These are phyloP conservation scores for Globisporangium takayamanum DNA, from an alignment of 352 stramenopile species.

Conservation along the genomic window DNA sequence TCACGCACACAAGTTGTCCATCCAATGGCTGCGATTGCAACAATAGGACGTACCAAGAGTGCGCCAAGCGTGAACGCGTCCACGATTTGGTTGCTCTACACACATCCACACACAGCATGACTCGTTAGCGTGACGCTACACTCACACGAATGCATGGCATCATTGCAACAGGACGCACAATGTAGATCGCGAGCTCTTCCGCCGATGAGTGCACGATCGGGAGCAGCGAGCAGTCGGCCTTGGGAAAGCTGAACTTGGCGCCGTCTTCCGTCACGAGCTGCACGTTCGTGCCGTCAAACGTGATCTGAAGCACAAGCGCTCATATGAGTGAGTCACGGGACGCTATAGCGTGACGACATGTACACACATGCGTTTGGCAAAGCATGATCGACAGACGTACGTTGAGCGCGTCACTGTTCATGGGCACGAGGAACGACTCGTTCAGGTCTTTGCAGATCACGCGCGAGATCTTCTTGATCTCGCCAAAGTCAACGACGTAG, in stretches of 20 bases:
- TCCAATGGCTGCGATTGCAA: neutral
- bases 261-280: conserved; percentile 93
- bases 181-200: conserved; percentile 95
- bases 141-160: neutral
- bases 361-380: neutral
- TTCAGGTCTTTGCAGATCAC: conserved; percentile 96
- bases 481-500: conserved; percentile 97
- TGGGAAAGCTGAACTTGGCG: conserved; percentile 93
- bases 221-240: conserved; percentile 92
- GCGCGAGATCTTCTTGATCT: conserved; percentile 94
- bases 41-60: conserved; percentile 38
- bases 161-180: conserved; percentile 47
- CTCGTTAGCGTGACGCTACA: neutral
- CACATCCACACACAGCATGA: neutral
- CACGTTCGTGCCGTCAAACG: conserved; percentile 84
- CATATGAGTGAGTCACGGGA: neutral
- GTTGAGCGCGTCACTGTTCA: conserved; percentile 91
- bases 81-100: conserved; percentile 81
- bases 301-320: conserved; percentile 31
- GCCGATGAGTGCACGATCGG: conserved; percentile 96
- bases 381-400: conserved; percentile 17
- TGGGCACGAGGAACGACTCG: conserved; percentile 96
- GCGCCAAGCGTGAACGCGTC: conserved; percentile 78
- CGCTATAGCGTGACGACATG: neutral
- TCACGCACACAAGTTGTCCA: neutral